These are phyloP conservation scores for Leccinum brunneo-olivaceum DNA, from an alignment of 1,284 basidiomycete genomes.

Conservation along the genomic window DNA sequence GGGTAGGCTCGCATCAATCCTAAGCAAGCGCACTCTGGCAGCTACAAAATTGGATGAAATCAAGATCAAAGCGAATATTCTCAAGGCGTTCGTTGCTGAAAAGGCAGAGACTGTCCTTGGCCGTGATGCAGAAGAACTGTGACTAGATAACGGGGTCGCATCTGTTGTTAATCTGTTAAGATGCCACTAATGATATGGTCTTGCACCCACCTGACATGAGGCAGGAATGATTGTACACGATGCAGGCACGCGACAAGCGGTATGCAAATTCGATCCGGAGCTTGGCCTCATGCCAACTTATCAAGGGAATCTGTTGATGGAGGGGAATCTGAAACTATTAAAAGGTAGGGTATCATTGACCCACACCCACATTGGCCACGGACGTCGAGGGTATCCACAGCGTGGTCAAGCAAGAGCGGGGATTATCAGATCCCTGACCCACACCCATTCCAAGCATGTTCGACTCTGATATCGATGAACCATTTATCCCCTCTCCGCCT, in stretches of 20 bases:
- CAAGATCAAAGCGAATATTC: slow-evolving; percentile 86
- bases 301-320: slow-evolving; percentile 16
- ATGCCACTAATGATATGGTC: slow-evolving; percentile 14
- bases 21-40: slow-evolving; percentile 70
- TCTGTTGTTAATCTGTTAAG: slow-evolving; percentile 16
- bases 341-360: slow-evolving; percentile 6
- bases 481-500: slow-evolving; percentile 27
- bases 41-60: slow-evolving; percentile 87
- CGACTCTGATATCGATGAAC: slow-evolving; percentile 27
- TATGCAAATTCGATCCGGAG: slow-evolving; percentile 14
- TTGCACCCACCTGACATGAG: slow-evolving; percentile 17
- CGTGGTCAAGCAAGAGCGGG: slow-evolving; percentile 9
- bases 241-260: slow-evolving; percentile 19
- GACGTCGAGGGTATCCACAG: slow-evolving; percentile 10
- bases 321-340: slow-evolving; percentile 12
- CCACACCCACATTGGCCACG: slow-evolving; percentile 9
- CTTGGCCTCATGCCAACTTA: slow-evolving; percentile 21
- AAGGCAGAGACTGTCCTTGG: slow-evolving; percentile 32
- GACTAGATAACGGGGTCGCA: slow-evolving; percentile 17
- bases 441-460: slow-evolving; percentile 19
- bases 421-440: slow-evolving; percentile 9
- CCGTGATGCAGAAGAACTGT: slow-evolving; percentile 35
- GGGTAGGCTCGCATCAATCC: slow-evolving; percentile 57
- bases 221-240: slow-evolving; percentile 18
- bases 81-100: slow-evolving; percentile 62